phyloP scores from a whole-genome alignment of 805 yeast species.

The Saccharomycopsis selenospora region DNA sequence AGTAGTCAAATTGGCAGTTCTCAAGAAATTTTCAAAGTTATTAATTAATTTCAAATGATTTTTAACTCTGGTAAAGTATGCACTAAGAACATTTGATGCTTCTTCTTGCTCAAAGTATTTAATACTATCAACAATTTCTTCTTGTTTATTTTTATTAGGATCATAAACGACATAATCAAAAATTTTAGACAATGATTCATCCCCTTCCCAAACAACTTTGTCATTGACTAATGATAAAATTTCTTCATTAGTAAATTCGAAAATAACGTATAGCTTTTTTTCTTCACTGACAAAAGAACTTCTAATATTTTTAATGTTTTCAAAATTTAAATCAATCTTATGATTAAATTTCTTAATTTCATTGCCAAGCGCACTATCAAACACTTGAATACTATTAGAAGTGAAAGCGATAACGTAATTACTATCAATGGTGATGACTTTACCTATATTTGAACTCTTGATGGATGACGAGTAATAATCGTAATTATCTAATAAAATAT shows the following conservation, averaged over 20 bases:
- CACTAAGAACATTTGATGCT: slow-evolving; percentile 18
- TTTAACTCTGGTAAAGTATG: slow-evolving; percentile 27
- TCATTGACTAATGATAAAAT: slow-evolving; percentile 21
- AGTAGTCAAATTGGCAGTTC: slow-evolving; percentile 4
- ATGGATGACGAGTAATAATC: slow-evolving; percentile 14
- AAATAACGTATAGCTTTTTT: background rate
- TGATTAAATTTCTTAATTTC: slow-evolving; percentile 9
- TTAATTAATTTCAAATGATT: slow-evolving; percentile 23
- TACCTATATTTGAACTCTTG: slow-evolving; percentile 7
- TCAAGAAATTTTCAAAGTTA: slow-evolving; percentile 9
- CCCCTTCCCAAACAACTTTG: slow-evolving; percentile 34
- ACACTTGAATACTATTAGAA: slow-evolving; percentile 16
- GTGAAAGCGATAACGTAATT: slow-evolving; percentile 23
- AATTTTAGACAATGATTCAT: slow-evolving; percentile 36
- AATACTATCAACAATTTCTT: background rate
- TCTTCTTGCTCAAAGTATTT: slow-evolving; percentile 21
- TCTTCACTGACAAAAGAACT: background rate
- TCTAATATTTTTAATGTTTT: background rate
- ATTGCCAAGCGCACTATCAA: slow-evolving; percentile 23
- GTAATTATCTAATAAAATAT: slow-evolving; percentile 9
- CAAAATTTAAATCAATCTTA: slow-evolving; percentile 2
- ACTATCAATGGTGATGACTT: slow-evolving; percentile 18
- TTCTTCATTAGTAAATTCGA: slow-evolving; percentile 6
- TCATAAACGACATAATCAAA: slow-evolving; percentile 31
- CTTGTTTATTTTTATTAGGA: slow-evolving; percentile 8